phyloP scores from a whole-genome alignment of 2,329 filamentous ascomycete species.

The Colletotrichum trifolii region DNA sequence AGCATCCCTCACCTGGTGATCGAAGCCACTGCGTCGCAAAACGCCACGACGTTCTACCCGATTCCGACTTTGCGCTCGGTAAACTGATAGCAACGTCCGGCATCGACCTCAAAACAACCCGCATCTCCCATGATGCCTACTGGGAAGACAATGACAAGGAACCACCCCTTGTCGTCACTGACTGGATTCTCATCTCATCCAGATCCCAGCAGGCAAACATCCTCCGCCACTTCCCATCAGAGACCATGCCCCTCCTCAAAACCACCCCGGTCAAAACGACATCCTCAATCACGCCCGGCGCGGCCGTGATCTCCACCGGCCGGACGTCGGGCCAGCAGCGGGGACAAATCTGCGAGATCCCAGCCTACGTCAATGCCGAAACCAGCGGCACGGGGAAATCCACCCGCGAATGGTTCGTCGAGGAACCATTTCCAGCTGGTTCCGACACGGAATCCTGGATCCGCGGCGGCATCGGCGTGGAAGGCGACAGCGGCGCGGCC shows the following conservation, averaged over 20 bases:
- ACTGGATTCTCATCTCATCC: slow-evolving; percentile 56
- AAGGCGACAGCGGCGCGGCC: slow-evolving; percentile 57
- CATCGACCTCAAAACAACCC: slow-evolving; percentile 54
- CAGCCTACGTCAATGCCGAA: slow-evolving; percentile 53
- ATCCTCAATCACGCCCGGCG: slow-evolving; percentile 47
- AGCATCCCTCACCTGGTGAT: slow-evolving; percentile 56
- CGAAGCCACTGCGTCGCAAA: slow-evolving; percentile 48
- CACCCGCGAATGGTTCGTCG: slow-evolving; percentile 59
- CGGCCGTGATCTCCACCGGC: slow-evolving; percentile 52
- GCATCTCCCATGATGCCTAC: slow-evolving; percentile 56
- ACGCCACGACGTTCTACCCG: slow-evolving; percentile 50
- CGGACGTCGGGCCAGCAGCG: slow-evolving; percentile 56
- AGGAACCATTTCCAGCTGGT: slow-evolving; percentile 47
- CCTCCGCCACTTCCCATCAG: slow-evolving; percentile 53
- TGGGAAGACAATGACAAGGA: slow-evolving; percentile 56
- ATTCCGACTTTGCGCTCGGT: slow-evolving; percentile 48
- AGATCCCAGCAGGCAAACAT: slow-evolving; percentile 51
- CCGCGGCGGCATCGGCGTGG: slow-evolving; percentile 56
- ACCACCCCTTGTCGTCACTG: slow-evolving; percentile 54
- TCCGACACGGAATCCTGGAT: slow-evolving; percentile 57
- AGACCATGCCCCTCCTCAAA: slow-evolving; percentile 44
- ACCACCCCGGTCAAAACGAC: slow-evolving; percentile 48
- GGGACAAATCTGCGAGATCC: slow-evolving; percentile 56
- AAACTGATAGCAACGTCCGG: slow-evolving; percentile 53
- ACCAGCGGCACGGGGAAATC: slow-evolving; percentile 54